These are phyloP conservation scores for Scheffersomyces stipitis DNA, from an alignment of 805 yeast species.

Conservation along the genomic window DNA sequence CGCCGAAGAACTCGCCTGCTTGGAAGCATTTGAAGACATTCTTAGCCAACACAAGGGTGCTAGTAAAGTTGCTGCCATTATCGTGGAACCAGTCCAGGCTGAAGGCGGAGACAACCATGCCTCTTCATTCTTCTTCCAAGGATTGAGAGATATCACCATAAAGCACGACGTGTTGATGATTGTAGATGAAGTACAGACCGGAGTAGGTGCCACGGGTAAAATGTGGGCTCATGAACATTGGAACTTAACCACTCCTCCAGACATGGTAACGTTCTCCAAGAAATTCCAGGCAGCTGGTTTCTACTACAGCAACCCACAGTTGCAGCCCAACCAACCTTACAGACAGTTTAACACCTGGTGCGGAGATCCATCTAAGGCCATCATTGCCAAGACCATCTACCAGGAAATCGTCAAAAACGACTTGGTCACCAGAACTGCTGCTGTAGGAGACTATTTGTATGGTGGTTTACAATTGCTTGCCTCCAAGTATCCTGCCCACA, in stretches of 20 bases:
- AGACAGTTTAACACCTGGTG: slow-evolving; percentile 80
- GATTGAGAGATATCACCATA: slow-evolving; percentile 57
- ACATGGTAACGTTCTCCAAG: slow-evolving; percentile 69
- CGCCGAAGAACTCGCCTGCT: slow-evolving; percentile 49
- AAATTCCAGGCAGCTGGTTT: slow-evolving; percentile 75
- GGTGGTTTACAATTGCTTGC: slow-evolving; percentile 39
- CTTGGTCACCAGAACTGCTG: slow-evolving; percentile 47
- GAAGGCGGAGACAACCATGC: slow-evolving; percentile 82
- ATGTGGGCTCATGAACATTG: slow-evolving; percentile 76
- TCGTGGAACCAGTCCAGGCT: slow-evolving; percentile 64
- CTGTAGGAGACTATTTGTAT: slow-evolving; percentile 57
- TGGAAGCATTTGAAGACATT: slow-evolving; percentile 42
- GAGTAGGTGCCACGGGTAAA: slow-evolving; percentile 72
- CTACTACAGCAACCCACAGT: slow-evolving; percentile 57
- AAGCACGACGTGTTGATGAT: slow-evolving; percentile 60
- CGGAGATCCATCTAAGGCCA: slow-evolving; percentile 70
- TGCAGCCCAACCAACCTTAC: slow-evolving; percentile 61
- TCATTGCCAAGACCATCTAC: slow-evolving; percentile 60
- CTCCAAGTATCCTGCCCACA: slow-evolving; percentile 38
- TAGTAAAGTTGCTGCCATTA: slow-evolving; percentile 50
- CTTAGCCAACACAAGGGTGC: slow-evolving; percentile 34
- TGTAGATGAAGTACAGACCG: slow-evolving; percentile 74
- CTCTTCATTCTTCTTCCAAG: slow-evolving; percentile 58
- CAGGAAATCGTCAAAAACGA: slow-evolving; percentile 52
- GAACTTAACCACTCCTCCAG: slow-evolving; percentile 60